These are phyloP conservation scores for Pouteria glomerata DNA, from an alignment of 148 eudicot species.

Conservation along the genomic window DNA sequence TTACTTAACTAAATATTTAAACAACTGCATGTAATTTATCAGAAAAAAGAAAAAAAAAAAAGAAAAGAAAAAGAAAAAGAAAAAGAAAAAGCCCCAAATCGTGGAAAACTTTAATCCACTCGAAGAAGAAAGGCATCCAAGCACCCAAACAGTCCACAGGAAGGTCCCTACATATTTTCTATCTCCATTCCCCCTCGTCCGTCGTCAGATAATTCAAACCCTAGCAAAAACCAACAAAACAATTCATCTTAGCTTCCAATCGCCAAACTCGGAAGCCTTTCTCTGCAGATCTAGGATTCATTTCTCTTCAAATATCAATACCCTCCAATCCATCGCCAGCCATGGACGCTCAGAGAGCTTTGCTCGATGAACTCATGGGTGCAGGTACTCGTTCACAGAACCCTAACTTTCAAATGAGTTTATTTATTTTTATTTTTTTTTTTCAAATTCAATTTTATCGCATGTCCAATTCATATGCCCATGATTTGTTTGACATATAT, in stretches of 20 bases:
- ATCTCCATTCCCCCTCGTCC: background rate
- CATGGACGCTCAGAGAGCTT: conserved; percentile 99
- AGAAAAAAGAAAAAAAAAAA: no score
- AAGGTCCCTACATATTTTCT: background rate
- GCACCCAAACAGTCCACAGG: background rate
- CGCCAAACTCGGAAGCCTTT: background rate
- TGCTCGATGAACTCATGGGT: conserved; percentile 99
- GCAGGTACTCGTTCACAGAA: conserved; percentile 41
- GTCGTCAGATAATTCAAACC: no score
- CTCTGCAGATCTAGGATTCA: background rate
- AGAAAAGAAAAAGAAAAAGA: no score
- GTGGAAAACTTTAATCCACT: no score
- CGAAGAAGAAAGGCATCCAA: background rate
- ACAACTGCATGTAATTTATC: no score
- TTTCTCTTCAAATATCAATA: background rate
- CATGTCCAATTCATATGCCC: background rate
- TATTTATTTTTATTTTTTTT: no score
- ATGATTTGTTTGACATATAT: background rate
- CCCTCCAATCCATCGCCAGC: conserved; percentile 1
- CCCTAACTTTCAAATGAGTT: background rate
- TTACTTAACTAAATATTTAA: no score
- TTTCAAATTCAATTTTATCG: no score
- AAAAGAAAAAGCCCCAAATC: no score
- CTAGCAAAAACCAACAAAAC: no score
- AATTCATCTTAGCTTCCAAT: background rate